A percentile compares a stretch with the other conserved stretches of the same genome.
These are phyloP conservation scores for Omphalotus guepiniiformis DNA, from an alignment of 768 basidiomycete species.

Conservation along the genomic window DNA sequence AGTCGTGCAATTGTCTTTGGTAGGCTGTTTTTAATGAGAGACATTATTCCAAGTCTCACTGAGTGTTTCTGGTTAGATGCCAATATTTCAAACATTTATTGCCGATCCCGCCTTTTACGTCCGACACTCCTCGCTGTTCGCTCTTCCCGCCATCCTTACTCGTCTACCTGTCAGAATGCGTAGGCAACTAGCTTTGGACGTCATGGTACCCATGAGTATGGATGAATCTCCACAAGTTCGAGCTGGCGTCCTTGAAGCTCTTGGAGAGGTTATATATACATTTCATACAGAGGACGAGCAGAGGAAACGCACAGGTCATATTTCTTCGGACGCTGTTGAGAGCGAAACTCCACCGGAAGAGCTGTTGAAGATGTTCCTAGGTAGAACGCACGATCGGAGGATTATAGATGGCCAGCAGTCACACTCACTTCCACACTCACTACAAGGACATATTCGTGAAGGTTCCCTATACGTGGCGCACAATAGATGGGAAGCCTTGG, in stretches of 20 bases:
- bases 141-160: conserved; percentile 74
- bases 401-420: conserved; percentile 35
- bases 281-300: conserved; percentile 56
- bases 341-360: conserved; percentile 62
- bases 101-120: conserved; percentile 77
- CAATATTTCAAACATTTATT: conserved; percentile 68
- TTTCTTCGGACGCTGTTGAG: not conserved
- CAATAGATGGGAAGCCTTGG: conserved; percentile 21
- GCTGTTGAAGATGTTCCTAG: conserved; percentile 75
- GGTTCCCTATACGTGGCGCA: not conserved
- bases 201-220: conserved; percentile 54
- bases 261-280: conserved; percentile 86
- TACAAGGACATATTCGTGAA: conserved; percentile 15
- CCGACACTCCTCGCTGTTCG: conserved; percentile 82
- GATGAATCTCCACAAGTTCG: conserved; percentile 70
- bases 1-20: conserved; percentile 59
- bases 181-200: conserved; percentile 60
- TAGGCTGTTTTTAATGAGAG: conserved; percentile 23
- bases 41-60: not conserved
- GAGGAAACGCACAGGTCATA: not conserved
- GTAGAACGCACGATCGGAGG: conserved; percentile 41
- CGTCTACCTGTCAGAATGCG: conserved; percentile 58
- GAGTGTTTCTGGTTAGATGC: conserved; percentile 48
- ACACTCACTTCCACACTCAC: conserved; percentile 10
- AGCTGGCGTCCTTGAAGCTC: conserved; percentile 74